Evolutionary conservation across 108 stramenopile genomes (phyloP), one percentile per base, ranked within the genome.

Genomic region (Cyclostephanos tholiformis): DNA sequence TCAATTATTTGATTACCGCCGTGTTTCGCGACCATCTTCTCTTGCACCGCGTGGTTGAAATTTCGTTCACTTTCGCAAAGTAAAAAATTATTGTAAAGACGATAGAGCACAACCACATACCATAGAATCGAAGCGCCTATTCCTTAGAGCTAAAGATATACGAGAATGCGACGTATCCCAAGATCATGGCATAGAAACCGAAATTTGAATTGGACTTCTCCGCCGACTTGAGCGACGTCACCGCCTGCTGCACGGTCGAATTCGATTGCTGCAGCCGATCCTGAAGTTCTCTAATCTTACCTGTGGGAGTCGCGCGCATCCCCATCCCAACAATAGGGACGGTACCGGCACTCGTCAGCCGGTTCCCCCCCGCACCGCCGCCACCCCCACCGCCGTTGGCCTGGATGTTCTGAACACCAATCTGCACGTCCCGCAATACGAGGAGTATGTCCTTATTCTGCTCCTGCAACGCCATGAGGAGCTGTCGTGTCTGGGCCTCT

Each of bases 341-440:
- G 70, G 72, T 73, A 69, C 63, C 73, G 25, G 61, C 72, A 66
- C 75, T 78, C 3, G 82, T 82, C 62, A 84, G 63, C 30, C 86
- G 77, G 66, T 72, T 70, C 32, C 65, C 75, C 49, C 79, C 75
- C 56, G 82, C 79, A 46, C 73, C 83, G 65, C 61, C 72, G 30
- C 76, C 76, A 49, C 61, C 72, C 41, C 76, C 76, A 49, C 91
- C 88, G 52, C 91, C 88, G 52, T 72, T 74, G 12, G 87, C 82
- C 70, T 88, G 88, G 62, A 91, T 82, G 19, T 88, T 87, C 72
- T 92, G 90, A 13, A 91, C 87, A 48, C 91, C 90, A 81, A 96
- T 94, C 70, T 97, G 96, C 65, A 98, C 90, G 67, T 97, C 96
- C 23, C 96, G 88, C 56, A 98, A 75, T n/a, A 96, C 96, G 63